These are phyloP conservation scores for Podospora anserina DNA, from an alignment of 495 filamentous ascomycete species.

Conservation along the genomic window DNA sequence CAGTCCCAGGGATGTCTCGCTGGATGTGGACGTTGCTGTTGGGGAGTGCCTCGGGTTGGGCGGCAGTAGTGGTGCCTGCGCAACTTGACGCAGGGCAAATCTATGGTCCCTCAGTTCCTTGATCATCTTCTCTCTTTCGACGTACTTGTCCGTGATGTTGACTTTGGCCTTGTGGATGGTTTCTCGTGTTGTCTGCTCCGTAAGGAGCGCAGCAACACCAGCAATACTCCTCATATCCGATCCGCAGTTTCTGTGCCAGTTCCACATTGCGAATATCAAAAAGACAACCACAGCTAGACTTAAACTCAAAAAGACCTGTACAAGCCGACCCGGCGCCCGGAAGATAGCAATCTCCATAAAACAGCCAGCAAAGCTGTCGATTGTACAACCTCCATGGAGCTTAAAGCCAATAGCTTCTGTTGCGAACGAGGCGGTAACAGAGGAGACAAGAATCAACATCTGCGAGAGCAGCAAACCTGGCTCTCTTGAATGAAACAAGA, in stretches of 20 bases:
- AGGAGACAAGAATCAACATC: not conserved
- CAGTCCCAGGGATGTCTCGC: not conserved
- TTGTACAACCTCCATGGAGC: not conserved
- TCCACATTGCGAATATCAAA: not conserved
- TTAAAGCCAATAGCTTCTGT: not conserved
- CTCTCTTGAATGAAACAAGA: not conserved
- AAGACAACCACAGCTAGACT: not conserved
- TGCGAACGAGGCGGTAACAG: not conserved
- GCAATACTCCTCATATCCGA: not conserved
- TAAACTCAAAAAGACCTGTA: slow-evolving; percentile 1
- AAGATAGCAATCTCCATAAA: not conserved
- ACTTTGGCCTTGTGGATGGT: not conserved
- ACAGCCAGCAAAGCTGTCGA: not conserved
- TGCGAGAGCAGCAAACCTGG: not conserved
- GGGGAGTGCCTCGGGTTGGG: not conserved
- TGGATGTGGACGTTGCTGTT: not conserved
- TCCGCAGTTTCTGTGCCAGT: not conserved
- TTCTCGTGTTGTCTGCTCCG: not conserved
- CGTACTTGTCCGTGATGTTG: not conserved
- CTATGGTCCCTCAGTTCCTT: not conserved
- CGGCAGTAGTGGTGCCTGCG: not conserved
- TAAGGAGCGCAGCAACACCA: not conserved
- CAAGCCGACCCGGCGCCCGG: not conserved
- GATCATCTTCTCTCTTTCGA: not conserved
- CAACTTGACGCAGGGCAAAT: not conserved